These are phyloP conservation scores for Lipomyces sp. DNA, from an alignment of 805 yeast genomes.

Conservation along the genomic window DNA sequence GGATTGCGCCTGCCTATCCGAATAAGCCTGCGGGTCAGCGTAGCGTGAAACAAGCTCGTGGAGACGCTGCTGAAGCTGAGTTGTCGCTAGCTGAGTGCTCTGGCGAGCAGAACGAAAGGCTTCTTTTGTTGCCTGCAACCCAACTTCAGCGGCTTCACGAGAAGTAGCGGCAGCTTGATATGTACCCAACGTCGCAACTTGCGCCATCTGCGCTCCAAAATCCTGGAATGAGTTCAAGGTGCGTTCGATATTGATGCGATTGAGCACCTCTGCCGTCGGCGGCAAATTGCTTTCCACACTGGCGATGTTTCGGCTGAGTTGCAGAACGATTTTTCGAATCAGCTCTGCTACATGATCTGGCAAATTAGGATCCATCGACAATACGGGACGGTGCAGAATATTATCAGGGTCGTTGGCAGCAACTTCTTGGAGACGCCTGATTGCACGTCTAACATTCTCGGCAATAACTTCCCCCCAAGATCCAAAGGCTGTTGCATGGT, in stretches of 20 bases:
- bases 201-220: constrained; percentile 21
- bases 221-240: constrained; percentile 15
- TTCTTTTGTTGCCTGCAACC: constrained; percentile 17
- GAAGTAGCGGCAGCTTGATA: constrained; percentile 15
- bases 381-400: not conserved
- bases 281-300: constrained; percentile 1
- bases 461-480: constrained; percentile 15
- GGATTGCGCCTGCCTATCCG: too few relatives aligned
- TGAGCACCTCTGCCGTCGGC: constrained; percentile 5
- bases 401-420: constrained; percentile 2
- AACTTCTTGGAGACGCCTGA: constrained; percentile 13
- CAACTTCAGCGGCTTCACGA: constrained; percentile 12
- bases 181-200: constrained; percentile 15
- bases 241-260: constrained; percentile 14
- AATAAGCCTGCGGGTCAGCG: too few relatives aligned
- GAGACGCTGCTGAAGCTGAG: constrained; percentile 17
- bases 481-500: not conserved
- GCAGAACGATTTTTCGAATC: constrained; percentile 15
- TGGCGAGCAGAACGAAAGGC: constrained; percentile 18
- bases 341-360: constrained; percentile 20
- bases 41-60: constrained; percentile 8
- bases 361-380: constrained; percentile 14
- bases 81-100: constrained; percentile 15
- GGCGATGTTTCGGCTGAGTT: constrained; percentile 6
- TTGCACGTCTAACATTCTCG: constrained; percentile 15